A percentile compares a stretch with the other conserved stretches of the same genome.
phyloP scores from a whole-genome alignment of 2,329 filamentous ascomycete species.

The Periglandula ipomoeae region DNA sequence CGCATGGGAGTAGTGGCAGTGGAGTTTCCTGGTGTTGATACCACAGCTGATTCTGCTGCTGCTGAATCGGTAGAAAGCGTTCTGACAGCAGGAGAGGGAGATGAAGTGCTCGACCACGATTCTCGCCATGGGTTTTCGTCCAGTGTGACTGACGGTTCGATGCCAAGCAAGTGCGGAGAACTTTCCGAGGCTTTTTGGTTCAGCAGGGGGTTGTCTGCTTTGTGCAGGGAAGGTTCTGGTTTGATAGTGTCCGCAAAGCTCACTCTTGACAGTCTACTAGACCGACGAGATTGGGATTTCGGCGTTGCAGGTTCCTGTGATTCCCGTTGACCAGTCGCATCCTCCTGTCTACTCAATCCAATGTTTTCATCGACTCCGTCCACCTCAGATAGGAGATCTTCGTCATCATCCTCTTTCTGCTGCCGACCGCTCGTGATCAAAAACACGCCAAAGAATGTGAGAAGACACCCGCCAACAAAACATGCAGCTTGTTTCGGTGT shows the following conservation, averaged over 20 bases:
- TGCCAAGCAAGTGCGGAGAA: slow-evolving; percentile 22
- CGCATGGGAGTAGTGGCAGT: slow-evolving; percentile 23
- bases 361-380: slow-evolving; percentile 57
- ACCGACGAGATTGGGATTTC: slow-evolving; percentile 33
- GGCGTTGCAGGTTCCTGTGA: slow-evolving; percentile 15
- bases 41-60: slow-evolving; percentile 15
- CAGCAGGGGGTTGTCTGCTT: slow-evolving; percentile 26
- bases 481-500: slow-evolving; percentile 65
- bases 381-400: slow-evolving; percentile 41
- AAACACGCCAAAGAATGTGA: slow-evolving; percentile 96
- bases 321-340: slow-evolving; percentile 13
- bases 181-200: slow-evolving; percentile 22
- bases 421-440: slow-evolving; percentile 82
- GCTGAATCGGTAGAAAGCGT: slow-evolving; percentile 28
- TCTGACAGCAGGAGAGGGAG: slow-evolving; percentile 26
- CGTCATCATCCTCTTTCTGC: slow-evolving; percentile 47
- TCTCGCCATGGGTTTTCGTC: slow-evolving; percentile 36
- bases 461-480: slow-evolving; percentile 79
- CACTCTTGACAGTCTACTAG: slow-evolving; percentile 37
- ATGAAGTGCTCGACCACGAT: slow-evolving; percentile 20
- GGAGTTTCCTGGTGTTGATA: slow-evolving; percentile 18
- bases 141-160: slow-evolving; percentile 29
- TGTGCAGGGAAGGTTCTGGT: slow-evolving; percentile 25
- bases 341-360: slow-evolving; percentile 44
- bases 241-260: slow-evolving; percentile 33